Evolutionary conservation across 768 basidiomycete genomes (phyloP), one percentile per base, ranked within the genome.

Genomic region (Cystobasidium tubakii): DNA sequence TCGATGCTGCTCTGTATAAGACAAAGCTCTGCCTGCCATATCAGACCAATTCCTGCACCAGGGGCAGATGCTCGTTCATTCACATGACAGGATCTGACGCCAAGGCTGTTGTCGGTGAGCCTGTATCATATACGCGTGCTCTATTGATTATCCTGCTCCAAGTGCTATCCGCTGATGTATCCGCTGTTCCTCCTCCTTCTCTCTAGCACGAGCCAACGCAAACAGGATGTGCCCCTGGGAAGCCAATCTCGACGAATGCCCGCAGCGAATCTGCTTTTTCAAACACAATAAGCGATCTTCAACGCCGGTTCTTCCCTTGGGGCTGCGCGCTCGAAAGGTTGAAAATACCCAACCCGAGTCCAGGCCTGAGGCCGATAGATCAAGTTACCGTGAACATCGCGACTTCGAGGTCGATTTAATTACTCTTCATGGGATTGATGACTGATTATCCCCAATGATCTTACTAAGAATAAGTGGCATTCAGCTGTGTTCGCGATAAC

Each of bases 1-100:
- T 60, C 17, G 23, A 17, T 60, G 33, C 57, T 29, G 33, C 15
- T 29, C 27, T 29, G 23, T 60, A 60, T 25, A 60, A 60, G 33
- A 60, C 57, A 2, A 27, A 23, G 13, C 57, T 60, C 15, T 60
- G 57, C 57, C 15, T 23, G 23, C 29, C 25, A 4, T 60, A 29
- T 60, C 57, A 60, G 27, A 60, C 57, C 4, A 23, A 17, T 25
- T 60, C 27, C 27, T 60, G 57, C 57, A 27, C 12, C 3, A 29
- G 21, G 3, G 27, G 13, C 27, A 60, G 15, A 21, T 60, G 57
- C 27, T 27, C 10, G 12, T 60, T 29, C 29, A 34, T 60, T 12
- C 57, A 60, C 57, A 60, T 60, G 25, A 34, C 57, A 4, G 57
- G 57, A 60, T 25, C 57, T 27, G 57, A 60, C 33, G 57, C 57